Evolutionary conservation across 345 rosid species (phyloP).

Genomic region (Psidium friedrichsthalianum): DNA sequence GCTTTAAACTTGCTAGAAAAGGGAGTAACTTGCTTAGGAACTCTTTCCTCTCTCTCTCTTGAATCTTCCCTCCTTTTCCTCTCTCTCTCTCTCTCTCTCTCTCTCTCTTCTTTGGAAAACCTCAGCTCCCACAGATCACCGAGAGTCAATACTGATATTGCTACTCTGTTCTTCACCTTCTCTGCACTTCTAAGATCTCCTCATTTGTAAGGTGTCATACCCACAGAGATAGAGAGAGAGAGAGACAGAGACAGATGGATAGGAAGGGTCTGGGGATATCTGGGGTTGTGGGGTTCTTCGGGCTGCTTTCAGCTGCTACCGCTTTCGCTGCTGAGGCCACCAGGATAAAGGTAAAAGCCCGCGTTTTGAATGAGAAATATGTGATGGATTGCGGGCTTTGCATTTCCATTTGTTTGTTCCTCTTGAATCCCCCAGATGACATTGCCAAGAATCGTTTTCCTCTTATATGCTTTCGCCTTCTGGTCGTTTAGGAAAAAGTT

Average conservation of each 20-base stretch:
- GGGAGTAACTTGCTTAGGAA: background rate
- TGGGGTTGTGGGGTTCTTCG: conserved; percentile 49
- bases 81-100: no score
- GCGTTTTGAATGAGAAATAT: background rate
- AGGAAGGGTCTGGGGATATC: conserved; percentile 45
- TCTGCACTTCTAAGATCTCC: background rate
- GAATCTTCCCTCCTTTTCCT: no score
- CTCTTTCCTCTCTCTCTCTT: no score
- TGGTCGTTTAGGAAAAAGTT: background rate
- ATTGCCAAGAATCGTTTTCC: background rate
- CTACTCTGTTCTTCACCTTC: background rate
- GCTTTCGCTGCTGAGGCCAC: conserved; percentile 92
- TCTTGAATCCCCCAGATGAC: background rate
- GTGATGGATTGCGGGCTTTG: background rate
- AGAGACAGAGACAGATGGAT: conserved; percentile 29
- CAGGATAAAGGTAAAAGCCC: conserved; percentile 48
- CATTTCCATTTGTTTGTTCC: background rate
- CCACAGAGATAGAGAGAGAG: background rate
- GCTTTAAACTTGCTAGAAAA: background rate
- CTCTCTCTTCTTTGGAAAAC: background rate
- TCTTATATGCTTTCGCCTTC: background rate
- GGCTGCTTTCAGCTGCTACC: conserved; percentile 60
- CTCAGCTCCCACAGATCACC: background rate
- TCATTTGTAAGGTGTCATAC: background rate
- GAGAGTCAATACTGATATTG: background rate